Evolutionary conservation across 2,329 filamentous ascomycete genomes (phyloP).

Genomic region (Claviceps pusilla): DNA sequence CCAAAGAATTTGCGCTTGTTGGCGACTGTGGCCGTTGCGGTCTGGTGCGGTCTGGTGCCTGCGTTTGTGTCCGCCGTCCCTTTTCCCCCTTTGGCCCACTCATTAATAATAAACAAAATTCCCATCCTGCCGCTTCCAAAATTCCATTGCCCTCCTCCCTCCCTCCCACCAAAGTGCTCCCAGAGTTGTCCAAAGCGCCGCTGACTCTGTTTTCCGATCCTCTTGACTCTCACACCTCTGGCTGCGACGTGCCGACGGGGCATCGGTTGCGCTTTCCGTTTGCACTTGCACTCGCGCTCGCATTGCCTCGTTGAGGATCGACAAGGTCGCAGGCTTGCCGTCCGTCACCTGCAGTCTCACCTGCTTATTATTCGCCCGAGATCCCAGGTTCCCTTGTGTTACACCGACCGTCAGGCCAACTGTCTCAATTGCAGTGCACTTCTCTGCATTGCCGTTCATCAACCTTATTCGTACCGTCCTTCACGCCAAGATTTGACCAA

Average conservation of each 20-base stretch:
- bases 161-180: background rate
- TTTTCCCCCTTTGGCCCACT: slow-evolving; percentile 5
- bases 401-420: slow-evolving; percentile 1
- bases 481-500: slow-evolving; percentile 8
- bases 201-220: background rate
- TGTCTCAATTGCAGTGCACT: background rate
- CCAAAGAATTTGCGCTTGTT: background rate
- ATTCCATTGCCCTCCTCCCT: background rate
- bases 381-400: background rate
- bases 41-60: background rate
- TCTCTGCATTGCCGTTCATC: background rate
- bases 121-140: background rate
- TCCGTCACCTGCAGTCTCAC: slow-evolving; percentile 3
- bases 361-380: background rate
- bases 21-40: slow-evolving; percentile 1
- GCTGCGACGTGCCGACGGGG: slow-evolving; percentile 2
- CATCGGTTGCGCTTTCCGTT: background rate
- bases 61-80: background rate
- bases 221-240: background rate
- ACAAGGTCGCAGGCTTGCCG: slow-evolving; percentile 4
- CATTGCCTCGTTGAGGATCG: slow-evolving; percentile 2
- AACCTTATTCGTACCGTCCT: slow-evolving; percentile 4
- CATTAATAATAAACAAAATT: slow-evolving; percentile 4
- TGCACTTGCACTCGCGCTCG: background rate
- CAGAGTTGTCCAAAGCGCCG: too few relatives aligned